A percentile compares a stretch with the other conserved stretches of the same genome.
These are phyloP conservation scores for Picochlorum costavermella DNA, from an alignment of 139 green algal species.

Conservation along the genomic window DNA sequence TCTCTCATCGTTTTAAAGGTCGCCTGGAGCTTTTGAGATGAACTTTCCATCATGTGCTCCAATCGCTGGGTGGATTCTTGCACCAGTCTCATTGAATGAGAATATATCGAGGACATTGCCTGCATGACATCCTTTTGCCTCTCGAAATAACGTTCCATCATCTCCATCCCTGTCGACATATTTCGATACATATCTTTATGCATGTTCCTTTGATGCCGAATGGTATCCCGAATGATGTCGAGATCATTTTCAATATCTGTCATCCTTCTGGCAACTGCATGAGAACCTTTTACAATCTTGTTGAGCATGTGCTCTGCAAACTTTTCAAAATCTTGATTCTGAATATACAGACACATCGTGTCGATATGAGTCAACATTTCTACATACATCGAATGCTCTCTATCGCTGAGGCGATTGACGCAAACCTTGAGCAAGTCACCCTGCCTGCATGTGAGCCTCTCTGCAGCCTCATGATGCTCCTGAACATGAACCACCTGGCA, in stretches of 20 bases:
- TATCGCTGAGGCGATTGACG: conserved; percentile 14
- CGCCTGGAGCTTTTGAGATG: too few relatives aligned
- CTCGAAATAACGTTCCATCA: too few relatives aligned
- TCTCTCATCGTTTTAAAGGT: conserved; percentile 3
- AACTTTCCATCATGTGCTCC: too few relatives aligned
- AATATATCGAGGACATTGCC: too few relatives aligned
- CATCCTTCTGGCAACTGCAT: conserved; percentile 4
- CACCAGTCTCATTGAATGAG: too few relatives aligned
- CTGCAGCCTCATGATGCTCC: background rate
- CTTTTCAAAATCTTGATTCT: conserved; percentile 41
- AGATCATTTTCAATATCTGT: background rate
- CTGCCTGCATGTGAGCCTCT: conserved; percentile 8
- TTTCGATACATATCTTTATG: background rate
- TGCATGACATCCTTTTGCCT: too few relatives aligned
- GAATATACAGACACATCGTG: conserved; percentile 40
- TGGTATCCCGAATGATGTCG: background rate
- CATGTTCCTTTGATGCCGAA: too few relatives aligned
- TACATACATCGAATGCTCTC: conserved; percentile 16
- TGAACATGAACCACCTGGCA: conserved; percentile 25
- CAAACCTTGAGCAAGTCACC: conserved; percentile 20
- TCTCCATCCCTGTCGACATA: too few relatives aligned
- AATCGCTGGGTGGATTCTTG: too few relatives aligned
- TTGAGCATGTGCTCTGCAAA: conserved; percentile 39
- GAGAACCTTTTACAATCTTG: conserved; percentile 17
- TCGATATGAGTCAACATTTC: conserved; percentile 34